phyloP scores from a whole-genome alignment of 805 yeast genomes.

The Yamadazyma philogaea region DNA sequence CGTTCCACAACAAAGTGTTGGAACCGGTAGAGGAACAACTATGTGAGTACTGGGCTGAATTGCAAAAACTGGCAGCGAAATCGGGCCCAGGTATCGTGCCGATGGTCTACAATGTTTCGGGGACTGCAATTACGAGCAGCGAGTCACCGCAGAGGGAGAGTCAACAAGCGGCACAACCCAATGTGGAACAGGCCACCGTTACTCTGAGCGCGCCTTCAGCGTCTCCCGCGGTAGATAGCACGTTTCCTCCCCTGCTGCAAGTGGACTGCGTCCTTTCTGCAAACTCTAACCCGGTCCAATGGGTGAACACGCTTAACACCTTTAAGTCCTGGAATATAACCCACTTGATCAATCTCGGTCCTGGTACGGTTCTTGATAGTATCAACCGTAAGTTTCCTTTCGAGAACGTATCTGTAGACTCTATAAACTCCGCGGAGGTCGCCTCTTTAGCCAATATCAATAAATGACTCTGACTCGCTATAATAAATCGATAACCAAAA shows the following conservation, averaged over 20 bases:
- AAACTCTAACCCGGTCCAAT: constrained; percentile 45
- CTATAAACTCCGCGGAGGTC: not conserved
- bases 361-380: constrained; percentile 34
- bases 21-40: constrained; percentile 35
- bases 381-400: constrained; percentile 15
- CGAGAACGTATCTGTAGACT: constrained; percentile 3
- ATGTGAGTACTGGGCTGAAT: not conserved
- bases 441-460: not conserved
- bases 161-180: not conserved
- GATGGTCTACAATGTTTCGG: not conserved
- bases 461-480: constrained; percentile 3
- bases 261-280: constrained; percentile 16
- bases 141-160: not conserved
- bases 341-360: constrained; percentile 34
- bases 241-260: no score
- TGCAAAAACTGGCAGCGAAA: not conserved
- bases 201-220: no score
- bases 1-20: constrained; percentile 48
- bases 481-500: not conserved
- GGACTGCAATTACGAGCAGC: not conserved
- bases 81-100: constrained; percentile 7
- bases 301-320: constrained; percentile 35
- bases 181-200: no score
- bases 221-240: constrained; percentile 17
- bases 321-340: constrained; percentile 14